A percentile compares a stretch with the other conserved stretches of the same genome.
Evolutionary conservation across 2,329 filamentous ascomycete genomes (phyloP).

Genomic region (Daldinia sp.): DNA sequence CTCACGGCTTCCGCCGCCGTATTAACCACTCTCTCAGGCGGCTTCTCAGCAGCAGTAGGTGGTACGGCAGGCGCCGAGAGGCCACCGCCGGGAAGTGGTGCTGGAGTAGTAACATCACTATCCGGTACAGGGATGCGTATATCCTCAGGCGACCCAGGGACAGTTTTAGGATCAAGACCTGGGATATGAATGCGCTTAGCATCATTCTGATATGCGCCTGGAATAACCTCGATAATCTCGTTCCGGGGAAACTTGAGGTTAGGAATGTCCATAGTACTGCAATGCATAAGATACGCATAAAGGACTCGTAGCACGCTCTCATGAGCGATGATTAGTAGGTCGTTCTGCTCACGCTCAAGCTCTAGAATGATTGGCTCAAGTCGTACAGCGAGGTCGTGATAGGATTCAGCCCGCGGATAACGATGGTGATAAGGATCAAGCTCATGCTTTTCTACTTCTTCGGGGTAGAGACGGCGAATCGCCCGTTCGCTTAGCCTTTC

Average conservation of each 20-base stretch:
- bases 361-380: constrained; percentile 98
- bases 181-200: constrained; percentile 91
- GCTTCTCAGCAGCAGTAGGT: constrained; percentile 48
- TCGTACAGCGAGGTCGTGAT: constrained; percentile 97
- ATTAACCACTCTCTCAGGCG: constrained; percentile 50
- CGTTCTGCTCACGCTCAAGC: constrained; percentile 94
- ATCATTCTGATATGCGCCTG: constrained; percentile 96
- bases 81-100: constrained; percentile 61
- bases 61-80: constrained; percentile 62
- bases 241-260: constrained; percentile 93
- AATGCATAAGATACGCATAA: constrained; percentile 98
- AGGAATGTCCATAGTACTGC: constrained; percentile 94
- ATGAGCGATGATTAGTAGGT: constrained; percentile 97
- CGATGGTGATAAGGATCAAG: constrained; percentile 96
- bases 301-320: constrained; percentile 97
- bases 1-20: constrained; percentile 50
- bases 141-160: constrained; percentile 83
- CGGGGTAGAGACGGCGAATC: constrained; percentile 85
- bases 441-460: constrained; percentile 93
- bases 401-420: constrained; percentile 96
- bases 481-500: constrained; percentile 89
- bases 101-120: constrained; percentile 56
- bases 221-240: constrained; percentile 99
- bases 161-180: constrained; percentile 71
- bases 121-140: constrained; percentile 80